phyloP scores from a whole-genome alignment of 352 stramenopile genomes.

The Pythium folliculosum region DNA sequence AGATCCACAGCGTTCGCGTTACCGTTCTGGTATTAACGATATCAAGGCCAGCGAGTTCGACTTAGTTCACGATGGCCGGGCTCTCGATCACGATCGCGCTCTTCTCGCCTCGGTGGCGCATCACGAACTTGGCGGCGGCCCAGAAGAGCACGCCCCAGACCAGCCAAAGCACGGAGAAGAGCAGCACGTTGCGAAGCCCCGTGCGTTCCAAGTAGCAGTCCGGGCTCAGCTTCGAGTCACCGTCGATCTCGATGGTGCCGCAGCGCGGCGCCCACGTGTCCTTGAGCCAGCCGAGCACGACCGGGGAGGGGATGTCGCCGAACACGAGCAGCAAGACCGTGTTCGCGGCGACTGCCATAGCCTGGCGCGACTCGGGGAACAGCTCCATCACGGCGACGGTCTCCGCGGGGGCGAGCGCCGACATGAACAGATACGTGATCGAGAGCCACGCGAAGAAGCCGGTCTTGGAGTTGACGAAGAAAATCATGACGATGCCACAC shows the following conservation, averaged over 20 bases:
- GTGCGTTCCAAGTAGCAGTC: conserved; percentile 51
- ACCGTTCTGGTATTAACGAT: too few relatives aligned
- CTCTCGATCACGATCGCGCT: conserved; percentile 2
- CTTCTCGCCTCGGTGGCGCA: conserved; percentile 22
- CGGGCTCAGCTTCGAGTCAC: conserved; percentile 57
- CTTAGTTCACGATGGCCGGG: conserved; percentile 1
- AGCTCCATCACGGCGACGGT: conserved; percentile 88
- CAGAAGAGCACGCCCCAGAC: conserved; percentile 66
- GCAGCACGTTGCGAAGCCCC: conserved; percentile 63
- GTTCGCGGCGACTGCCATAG: conserved; percentile 91
- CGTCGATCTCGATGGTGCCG: conserved; percentile 65
- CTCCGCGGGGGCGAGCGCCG: conserved; percentile 63
- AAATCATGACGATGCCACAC: conserved; percentile 62
- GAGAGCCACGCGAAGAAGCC: conserved; percentile 72
- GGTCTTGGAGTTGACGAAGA: conserved; percentile 43
- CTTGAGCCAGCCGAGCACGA: conserved; percentile 92
- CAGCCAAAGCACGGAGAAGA: conserved; percentile 77
- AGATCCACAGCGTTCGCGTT: too few relatives aligned
- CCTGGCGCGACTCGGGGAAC: conserved; percentile 79
- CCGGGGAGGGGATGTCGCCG: conserved; percentile 92
- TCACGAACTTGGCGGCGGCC: conserved; percentile 39
- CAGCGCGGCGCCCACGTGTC: conserved; percentile 89
- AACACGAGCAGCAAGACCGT: conserved; percentile 90
- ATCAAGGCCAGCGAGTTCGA: too few relatives aligned
- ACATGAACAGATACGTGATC: conserved; percentile 75